phyloP scores from a whole-genome alignment of 495 filamentous ascomycete species.

The Penicillium ochrochloron region DNA sequence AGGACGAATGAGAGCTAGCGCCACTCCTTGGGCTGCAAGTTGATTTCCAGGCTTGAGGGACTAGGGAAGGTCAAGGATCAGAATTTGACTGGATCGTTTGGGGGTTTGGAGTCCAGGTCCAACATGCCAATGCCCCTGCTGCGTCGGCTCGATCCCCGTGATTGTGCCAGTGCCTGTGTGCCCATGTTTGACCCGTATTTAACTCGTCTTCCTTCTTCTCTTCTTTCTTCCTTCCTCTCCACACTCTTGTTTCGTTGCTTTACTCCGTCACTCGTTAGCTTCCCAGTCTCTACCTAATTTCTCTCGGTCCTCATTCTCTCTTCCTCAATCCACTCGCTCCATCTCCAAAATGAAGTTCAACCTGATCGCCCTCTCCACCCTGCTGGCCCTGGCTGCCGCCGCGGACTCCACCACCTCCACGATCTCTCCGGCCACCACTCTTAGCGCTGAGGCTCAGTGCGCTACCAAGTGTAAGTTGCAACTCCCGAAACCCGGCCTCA shows the following conservation, averaged over 20 bases:
- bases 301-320: background rate
- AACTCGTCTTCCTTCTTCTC: background rate
- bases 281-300: background rate
- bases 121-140: constrained; percentile 6
- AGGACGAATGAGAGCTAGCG: constrained; percentile 28
- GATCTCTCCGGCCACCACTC: constrained; percentile 20
- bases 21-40: constrained; percentile 14
- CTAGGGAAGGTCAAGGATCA: background rate
- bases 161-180: background rate
- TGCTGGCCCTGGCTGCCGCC: constrained; percentile 42
- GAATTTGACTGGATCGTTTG: background rate
- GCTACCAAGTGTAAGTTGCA: constrained; percentile 40
- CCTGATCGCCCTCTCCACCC: constrained; percentile 40
- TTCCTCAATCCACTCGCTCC: constrained; percentile 7
- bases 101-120: background rate
- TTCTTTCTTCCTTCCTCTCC: background rate
- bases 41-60: constrained; percentile 2
- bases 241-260: background rate
- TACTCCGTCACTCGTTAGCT: background rate
- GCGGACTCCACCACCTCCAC: constrained; percentile 34
- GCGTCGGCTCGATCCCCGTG: background rate
- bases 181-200: background rate
- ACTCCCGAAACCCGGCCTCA: background rate
- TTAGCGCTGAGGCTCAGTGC: constrained; percentile 35
- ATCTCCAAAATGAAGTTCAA: constrained; percentile 50